Evolutionary conservation across 139 green algal species (phyloP).

Genomic region (Raphidocelis subcapitata): DNA sequence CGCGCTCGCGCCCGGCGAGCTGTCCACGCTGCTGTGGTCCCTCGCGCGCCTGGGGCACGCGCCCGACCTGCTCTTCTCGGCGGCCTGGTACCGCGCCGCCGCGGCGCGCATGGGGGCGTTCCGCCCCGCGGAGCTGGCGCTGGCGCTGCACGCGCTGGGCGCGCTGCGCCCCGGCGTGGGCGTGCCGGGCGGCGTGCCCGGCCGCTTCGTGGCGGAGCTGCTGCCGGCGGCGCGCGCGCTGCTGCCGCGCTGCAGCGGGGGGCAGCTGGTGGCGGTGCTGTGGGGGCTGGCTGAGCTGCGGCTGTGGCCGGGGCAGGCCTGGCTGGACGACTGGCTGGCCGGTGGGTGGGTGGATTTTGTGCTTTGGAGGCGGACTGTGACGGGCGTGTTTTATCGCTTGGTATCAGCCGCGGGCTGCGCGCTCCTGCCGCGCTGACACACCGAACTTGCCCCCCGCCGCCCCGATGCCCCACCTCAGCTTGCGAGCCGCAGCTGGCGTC

Average conservation of each 20-base stretch:
- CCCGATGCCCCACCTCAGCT: background rate
- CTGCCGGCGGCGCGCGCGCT: background rate
- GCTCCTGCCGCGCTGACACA: background rate
- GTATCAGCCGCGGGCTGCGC: background rate
- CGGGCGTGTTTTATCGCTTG: background rate
- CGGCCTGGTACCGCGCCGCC: slow-evolving; percentile 24
- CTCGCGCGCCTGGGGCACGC: slow-evolving; percentile 11
- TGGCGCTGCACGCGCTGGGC: slow-evolving; percentile 14
- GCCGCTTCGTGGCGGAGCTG: slow-evolving; percentile 5
- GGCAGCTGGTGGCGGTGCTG: slow-evolving; percentile 16
- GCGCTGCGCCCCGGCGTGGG: slow-evolving; percentile 10
- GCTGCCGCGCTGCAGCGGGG: slow-evolving; percentile 2
- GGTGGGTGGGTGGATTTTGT: slow-evolving; percentile 1
- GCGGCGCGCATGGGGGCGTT: slow-evolving; percentile 20
- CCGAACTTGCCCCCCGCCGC: background rate
- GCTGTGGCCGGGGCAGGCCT: slow-evolving; percentile 12
- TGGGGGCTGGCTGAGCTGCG: slow-evolving; percentile 26
- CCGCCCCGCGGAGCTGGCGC: background rate
- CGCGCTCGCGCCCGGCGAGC: slow-evolving; percentile 19
- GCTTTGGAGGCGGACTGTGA: background rate
- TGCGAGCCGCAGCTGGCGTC: background rate
- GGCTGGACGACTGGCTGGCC: slow-evolving; percentile 29
- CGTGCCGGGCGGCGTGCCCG: slow-evolving; percentile 12
- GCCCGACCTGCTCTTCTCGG: slow-evolving; percentile 33
- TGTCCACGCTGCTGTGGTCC: slow-evolving; percentile 31